Percentiles rank a stretch among this genome's conserved stretches.
These are phyloP conservation scores for Cucumis cinereus DNA, from an alignment of 306 rosid species.

Conservation along the genomic window DNA sequence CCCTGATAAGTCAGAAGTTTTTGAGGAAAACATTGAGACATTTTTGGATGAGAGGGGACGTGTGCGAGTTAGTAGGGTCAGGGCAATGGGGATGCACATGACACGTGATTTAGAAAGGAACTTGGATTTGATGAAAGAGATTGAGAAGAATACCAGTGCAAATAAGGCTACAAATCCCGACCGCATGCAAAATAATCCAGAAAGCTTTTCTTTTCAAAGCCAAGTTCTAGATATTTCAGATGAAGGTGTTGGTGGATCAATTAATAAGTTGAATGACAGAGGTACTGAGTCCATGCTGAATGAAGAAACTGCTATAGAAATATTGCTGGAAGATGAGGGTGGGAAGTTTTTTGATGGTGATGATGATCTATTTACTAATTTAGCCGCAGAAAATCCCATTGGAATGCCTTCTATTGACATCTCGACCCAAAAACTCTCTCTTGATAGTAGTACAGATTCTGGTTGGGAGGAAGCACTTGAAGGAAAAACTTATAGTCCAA, in stretches of 20 bases:
- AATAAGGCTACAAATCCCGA: conserved; percentile 17
- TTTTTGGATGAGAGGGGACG: conserved; percentile 76
- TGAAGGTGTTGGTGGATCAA: conserved; percentile 21
- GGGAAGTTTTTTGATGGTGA: conserved; percentile 34
- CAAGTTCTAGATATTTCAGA: conserved; percentile 17
- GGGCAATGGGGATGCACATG: conserved; percentile 94
- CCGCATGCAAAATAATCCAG: conserved; percentile 8
- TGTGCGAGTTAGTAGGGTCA: conserved; percentile 69
- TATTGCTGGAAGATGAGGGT: conserved; percentile 47
- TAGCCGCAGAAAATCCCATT: conserved; percentile 50
- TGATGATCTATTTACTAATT: conserved; percentile 58
- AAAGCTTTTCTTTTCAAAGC: conserved; percentile 23
- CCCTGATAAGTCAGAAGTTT: conserved; percentile 22
- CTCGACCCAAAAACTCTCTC: conserved; percentile 18
- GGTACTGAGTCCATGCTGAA: conserved; percentile 21
- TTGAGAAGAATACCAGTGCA: conserved; percentile 40
- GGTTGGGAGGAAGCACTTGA: conserved; percentile 66
- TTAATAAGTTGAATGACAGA: conserved; percentile 20
- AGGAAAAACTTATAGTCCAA: conserved; percentile 17
- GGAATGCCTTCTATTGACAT: conserved; percentile 19
- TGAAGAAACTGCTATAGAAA: conserved; percentile 39
- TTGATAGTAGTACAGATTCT: conserved; percentile 42
- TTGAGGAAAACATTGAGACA: conserved; percentile 66
- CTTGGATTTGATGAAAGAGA: conserved; percentile 89
- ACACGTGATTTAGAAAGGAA: conserved; percentile 90